Evolutionary conservation across 495 filamentous ascomycete genomes (phyloP), one percentile per base, ranked within the genome.

Genomic region (Daldinia loculata): DNA sequence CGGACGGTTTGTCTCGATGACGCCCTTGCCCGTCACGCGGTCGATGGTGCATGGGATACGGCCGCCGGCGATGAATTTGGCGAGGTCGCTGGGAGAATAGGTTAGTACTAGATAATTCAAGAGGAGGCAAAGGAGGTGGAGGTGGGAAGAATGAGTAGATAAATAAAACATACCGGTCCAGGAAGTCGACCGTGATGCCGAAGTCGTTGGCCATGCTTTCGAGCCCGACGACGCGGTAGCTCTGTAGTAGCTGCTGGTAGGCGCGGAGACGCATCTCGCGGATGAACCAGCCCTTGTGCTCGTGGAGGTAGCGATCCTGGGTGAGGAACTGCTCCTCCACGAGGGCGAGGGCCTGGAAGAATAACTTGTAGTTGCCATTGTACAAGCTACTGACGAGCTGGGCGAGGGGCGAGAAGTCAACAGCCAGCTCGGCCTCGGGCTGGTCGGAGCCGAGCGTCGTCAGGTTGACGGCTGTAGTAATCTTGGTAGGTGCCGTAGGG

Each of bases 171-270:
- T 86, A 96, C 93, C 91, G 91, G 80, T 99, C 95, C 65, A 99
- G 83, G 81, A 91, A 99, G 75, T 98, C 96, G 8, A 98, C 93
- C 4, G 92, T 93, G 57, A 99, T 93, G 24, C 95, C 95, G 81
- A 99, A 99, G 77, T 95, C 93, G 55, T 87, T 90, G 15, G 95
- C 95, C 95, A 99, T 99, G 84, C 91, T 97, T 77, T 89, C 89
- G 74, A 99, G 83, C 7, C 93, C 93, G 19, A 99, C 95, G n/a
- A 98, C 93, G 34, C 94, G 90, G 79, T 99, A 99, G 77, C 92
- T 95, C 82, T 97, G 94, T n/a, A 99, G 87, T 27, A 99, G 87
- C 81, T 99, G 95, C 80, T 95, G 92, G 79, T 99, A 99, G 41
- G 92, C 95, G 60, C 94, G 89, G 52, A 97, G 88, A 63, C 95